Evolutionary conservation across 2,329 filamentous ascomycete genomes (phyloP).

Genomic region (Metarhizium robertsii): DNA sequence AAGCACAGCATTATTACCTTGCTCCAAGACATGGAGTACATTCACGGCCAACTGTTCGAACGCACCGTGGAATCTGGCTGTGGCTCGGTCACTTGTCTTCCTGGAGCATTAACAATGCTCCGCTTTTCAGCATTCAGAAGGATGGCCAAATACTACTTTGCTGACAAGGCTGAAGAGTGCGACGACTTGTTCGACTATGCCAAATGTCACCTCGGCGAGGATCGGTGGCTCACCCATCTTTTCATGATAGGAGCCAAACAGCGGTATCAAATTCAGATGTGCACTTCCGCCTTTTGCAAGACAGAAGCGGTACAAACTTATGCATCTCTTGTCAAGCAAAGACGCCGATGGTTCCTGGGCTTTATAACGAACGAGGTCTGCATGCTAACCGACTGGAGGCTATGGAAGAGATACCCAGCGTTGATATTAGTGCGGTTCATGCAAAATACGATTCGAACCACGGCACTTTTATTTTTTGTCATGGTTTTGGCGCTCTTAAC

Average conservation of each 20-base stretch:
- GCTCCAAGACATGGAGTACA: constrained; percentile 95
- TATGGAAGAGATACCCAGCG: constrained; percentile 87
- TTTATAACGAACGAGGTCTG: constrained; percentile 98
- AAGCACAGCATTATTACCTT: constrained; percentile 85
- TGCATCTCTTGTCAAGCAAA: constrained; percentile 79
- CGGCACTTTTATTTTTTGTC: constrained; percentile 87
- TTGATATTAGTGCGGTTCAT: constrained; percentile 81
- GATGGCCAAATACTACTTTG: constrained; percentile 98
- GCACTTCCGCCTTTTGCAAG: constrained; percentile 95
- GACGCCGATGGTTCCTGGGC: constrained; percentile 90
- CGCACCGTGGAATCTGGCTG: constrained; percentile 91
- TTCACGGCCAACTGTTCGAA: constrained; percentile 94
- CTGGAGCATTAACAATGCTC: constrained; percentile 89
- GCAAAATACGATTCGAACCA: constrained; percentile 94
- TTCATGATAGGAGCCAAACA: constrained; percentile 98
- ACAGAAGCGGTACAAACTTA: constrained; percentile 93
- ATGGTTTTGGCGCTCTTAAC: constrained; percentile 80
- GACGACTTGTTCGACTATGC: constrained; percentile 95
- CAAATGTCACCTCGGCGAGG: constrained; percentile 90
- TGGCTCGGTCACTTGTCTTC: constrained; percentile 87
- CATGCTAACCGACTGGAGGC: constrained; percentile 88
- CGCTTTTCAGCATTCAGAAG: constrained; percentile 92
- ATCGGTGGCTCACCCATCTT: constrained; percentile 92
- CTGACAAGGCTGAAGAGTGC: constrained; percentile 90
- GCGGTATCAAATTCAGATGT: constrained; percentile 94